Evolutionary conservation across 805 yeast genomes (phyloP), one percentile per base, ranked within the genome.

Genomic region (Pichia occidentalis): DNA sequence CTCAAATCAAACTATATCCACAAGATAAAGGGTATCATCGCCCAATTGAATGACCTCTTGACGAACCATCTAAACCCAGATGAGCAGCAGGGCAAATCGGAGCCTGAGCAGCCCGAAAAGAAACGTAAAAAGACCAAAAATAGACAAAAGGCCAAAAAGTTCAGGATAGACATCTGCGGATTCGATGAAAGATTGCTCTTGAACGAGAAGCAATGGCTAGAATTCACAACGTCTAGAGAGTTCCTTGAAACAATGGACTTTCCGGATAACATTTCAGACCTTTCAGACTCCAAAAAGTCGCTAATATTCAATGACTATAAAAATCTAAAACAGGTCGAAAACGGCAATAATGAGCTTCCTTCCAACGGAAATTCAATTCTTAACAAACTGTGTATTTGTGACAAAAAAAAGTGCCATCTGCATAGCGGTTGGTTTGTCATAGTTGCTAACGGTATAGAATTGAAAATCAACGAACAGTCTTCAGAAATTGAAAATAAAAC

Each of bases 111-210:
- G 17, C 5, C 30, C 10, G 32, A 27, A 7, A 22, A 38, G 37
- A 17, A 32, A 36, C 40, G 19, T 32, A 47, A 35, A 33, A 51
- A 48, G 34, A 22, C 45, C 6, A 51, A 46, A 23, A 48, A 48
- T 32, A 37, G 45, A 14, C 48, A 51, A 13, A 47, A 42, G 28
- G n/a, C 37, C 9, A 60, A 56, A 41, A 42, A 48, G 7, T 65
- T 58, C 38, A 71, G 64, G 39, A 41, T 65, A 19, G 80, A 75
- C 28, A 56, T 76, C 4, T 77, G 84, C 55, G 77, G 77, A 9
- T 77, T 63, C 50, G 73, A 74, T 40, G 20, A 40, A 5, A 29
- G 40, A 12, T 37, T 59, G 17, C 28, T 40, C n/a, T 31, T 50
- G 7, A 26, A 34, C n/a, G 50, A 49, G 12, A 25, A 26, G 4